Evolutionary conservation across 345 rosid genomes (phyloP).

Genomic region (Gossypium arboreum): DNA sequence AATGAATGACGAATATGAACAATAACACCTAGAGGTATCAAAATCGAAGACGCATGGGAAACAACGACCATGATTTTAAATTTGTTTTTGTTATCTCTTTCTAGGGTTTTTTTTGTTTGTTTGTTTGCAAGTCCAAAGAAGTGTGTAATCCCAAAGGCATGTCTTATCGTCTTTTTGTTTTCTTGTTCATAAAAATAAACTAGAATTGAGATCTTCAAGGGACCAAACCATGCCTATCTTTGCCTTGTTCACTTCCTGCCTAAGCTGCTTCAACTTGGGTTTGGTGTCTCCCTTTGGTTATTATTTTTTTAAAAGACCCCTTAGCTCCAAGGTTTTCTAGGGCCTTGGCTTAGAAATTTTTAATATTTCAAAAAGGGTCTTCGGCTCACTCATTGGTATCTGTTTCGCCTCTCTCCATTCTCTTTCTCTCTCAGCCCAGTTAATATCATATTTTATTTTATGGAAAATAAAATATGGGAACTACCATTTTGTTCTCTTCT

Average conservation of each 20-base stretch:
- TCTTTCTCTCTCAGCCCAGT: background rate
- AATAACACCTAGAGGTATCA: slow-evolving; percentile 16
- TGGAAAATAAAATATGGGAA: slow-evolving; percentile 10
- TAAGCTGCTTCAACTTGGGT: slow-evolving; percentile 1
- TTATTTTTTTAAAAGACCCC: background rate
- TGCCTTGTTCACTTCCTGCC: slow-evolving; percentile 8
- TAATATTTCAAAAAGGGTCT: background rate
- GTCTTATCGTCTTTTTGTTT: slow-evolving; percentile 31
- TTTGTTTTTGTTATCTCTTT: background rate
- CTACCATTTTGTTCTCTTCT: background rate
- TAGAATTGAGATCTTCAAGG: slow-evolving; percentile 15
- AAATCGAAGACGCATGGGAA: slow-evolving; percentile 17
- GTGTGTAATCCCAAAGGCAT: slow-evolving; percentile 55
- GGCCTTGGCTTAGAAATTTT: background rate
- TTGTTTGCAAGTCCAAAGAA: slow-evolving; percentile 13
- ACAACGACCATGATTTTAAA: background rate
- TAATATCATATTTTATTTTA: background rate
- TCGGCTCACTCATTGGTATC: slow-evolving; percentile 14
- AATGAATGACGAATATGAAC: background rate
- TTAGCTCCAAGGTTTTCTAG: slow-evolving; percentile 11
- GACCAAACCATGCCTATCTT: slow-evolving; percentile 28
- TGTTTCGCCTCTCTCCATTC: background rate
- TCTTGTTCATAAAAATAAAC: slow-evolving; percentile 33
- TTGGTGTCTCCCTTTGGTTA: background rate
- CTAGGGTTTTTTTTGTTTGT: background rate